These are phyloP conservation scores for Pichia kluyveri DNA, from an alignment of 805 yeast species.

Conservation along the genomic window DNA sequence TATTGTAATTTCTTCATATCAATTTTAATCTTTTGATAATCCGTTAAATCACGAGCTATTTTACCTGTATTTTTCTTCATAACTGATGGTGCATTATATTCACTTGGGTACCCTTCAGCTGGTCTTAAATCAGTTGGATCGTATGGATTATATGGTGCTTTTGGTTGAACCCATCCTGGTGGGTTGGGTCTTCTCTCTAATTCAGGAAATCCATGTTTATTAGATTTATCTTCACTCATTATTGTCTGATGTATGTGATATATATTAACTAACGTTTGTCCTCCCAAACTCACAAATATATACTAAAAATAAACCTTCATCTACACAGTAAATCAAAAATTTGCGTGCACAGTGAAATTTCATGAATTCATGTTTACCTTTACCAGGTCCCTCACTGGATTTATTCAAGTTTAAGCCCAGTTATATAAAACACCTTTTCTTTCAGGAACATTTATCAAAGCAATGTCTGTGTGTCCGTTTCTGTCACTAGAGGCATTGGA, in stretches of 20 bases:
- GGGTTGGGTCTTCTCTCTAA: constrained; percentile 64
- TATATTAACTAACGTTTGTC: neutral
- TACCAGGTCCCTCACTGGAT: no score
- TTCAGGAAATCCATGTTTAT: constrained; percentile 13
- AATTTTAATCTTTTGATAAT: constrained; percentile 57
- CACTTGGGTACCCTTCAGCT: constrained; percentile 80
- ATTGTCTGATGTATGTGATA: neutral
- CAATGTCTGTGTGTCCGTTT: constrained; percentile 10
- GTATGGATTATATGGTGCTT: constrained; percentile 79
- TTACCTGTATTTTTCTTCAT: constrained; percentile 35
- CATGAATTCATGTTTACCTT: no score
- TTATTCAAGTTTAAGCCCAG: no score
- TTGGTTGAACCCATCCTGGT: constrained; percentile 71
- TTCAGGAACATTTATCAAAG: no score
- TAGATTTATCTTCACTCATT: neutral
- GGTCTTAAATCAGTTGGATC: constrained; percentile 73
- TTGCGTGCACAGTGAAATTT: no score
- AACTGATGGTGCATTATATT: constrained; percentile 58
- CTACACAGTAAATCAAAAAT: no score
- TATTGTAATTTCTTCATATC: constrained; percentile 68
- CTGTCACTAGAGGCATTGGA: constrained; percentile 42
- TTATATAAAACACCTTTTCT: no score
- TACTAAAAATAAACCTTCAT: no score
- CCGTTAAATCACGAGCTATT: constrained; percentile 58
- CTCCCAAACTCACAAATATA: no score